phyloP scores from a whole-genome alignment of 2,329 filamentous ascomycete species.

The Hypocreales sp. region DNA sequence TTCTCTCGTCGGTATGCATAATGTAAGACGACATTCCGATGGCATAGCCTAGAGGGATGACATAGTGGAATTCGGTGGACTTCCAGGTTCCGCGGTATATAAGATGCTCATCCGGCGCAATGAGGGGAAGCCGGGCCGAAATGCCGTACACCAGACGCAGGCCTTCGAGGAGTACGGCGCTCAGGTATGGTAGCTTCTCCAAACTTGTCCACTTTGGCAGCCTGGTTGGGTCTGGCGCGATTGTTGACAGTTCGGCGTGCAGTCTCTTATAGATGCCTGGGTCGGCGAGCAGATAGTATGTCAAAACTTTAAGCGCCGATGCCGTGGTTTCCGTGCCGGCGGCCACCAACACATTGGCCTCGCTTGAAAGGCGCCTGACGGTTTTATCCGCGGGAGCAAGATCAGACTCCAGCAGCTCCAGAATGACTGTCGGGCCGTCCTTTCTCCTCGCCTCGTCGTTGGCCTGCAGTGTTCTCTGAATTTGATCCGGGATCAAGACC shows the following conservation, averaged over 20 bases:
- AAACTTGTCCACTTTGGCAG: slow-evolving; percentile 13
- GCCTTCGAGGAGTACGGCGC: slow-evolving; percentile 20
- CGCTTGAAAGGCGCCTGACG: slow-evolving; percentile 13
- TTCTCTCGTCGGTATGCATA: slow-evolving; percentile 18
- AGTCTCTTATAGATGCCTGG: slow-evolving; percentile 12
- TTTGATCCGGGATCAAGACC: too few relatives aligned
- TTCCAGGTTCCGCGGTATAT: slow-evolving; percentile 10
- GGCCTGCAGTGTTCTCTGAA: too few relatives aligned
- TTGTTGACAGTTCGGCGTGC: slow-evolving; percentile 10
- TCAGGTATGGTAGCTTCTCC: slow-evolving; percentile 18
- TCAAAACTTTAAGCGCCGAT: slow-evolving; percentile 14
- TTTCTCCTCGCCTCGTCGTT: too few relatives aligned
- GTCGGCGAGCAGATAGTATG: slow-evolving; percentile 16
- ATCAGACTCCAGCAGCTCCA: slow-evolving; percentile 12
- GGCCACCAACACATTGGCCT: slow-evolving; percentile 16
- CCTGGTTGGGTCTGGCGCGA: slow-evolving; percentile 10
- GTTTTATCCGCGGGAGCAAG: slow-evolving; percentile 21
- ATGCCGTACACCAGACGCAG: slow-evolving; percentile 18
- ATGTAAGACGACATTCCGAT: slow-evolving; percentile 20
- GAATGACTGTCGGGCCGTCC: slow-evolving; percentile 5
- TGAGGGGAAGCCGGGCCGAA: slow-evolving; percentile 10
- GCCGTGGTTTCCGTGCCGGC: slow-evolving; percentile 20
- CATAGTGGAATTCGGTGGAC: slow-evolving; percentile 7
- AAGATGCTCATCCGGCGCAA: slow-evolving; percentile 14
- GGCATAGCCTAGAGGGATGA: slow-evolving; percentile 17